These are phyloP conservation scores for Xylaria palmicola DNA, from an alignment of 495 filamentous ascomycete species.

Conservation along the genomic window DNA sequence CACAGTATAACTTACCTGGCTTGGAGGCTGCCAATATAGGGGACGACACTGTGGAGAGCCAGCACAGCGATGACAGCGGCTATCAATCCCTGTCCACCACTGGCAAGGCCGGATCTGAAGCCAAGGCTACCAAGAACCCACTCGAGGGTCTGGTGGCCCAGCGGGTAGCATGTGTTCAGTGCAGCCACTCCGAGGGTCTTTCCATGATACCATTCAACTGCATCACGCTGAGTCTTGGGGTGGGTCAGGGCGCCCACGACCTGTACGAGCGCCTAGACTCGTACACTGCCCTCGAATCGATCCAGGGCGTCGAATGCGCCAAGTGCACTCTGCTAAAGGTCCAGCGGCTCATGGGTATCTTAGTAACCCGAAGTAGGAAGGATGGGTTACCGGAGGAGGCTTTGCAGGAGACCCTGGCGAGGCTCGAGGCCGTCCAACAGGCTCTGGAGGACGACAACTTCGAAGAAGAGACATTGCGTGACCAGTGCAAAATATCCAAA, in stretches of 20 bases:
- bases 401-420: conserved; percentile 32
- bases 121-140: conserved; percentile 50
- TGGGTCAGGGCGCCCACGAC: conserved; percentile 52
- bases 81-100: conserved; percentile 38
- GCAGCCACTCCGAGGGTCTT: conserved; percentile 83
- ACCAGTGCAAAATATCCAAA: conserved; percentile 71
- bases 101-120: conserved; percentile 24
- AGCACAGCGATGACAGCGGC: conserved; percentile 50
- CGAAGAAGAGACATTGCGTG: conserved; percentile 67
- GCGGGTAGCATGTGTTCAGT: conserved; percentile 81
- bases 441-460: conserved; percentile 80
- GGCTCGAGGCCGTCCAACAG: conserved; percentile 61
- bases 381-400: conserved; percentile 18
- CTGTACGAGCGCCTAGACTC: conserved; percentile 78
- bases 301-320: conserved; percentile 84
- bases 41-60: conserved; percentile 40
- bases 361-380: conserved; percentile 32
- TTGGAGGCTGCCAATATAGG: conserved; percentile 28
- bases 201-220: conserved; percentile 92
- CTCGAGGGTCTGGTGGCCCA: conserved; percentile 88
- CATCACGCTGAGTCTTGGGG: conserved; percentile 76
- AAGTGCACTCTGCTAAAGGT: conserved; percentile 77
- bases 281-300: conserved; percentile 79
- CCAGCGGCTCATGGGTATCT: conserved; percentile 34
- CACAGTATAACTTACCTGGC: conserved; percentile 36